Evolutionary conservation across 179 eudicot genomes (phyloP).

Genomic region (Heliamphora pulchella): DNA sequence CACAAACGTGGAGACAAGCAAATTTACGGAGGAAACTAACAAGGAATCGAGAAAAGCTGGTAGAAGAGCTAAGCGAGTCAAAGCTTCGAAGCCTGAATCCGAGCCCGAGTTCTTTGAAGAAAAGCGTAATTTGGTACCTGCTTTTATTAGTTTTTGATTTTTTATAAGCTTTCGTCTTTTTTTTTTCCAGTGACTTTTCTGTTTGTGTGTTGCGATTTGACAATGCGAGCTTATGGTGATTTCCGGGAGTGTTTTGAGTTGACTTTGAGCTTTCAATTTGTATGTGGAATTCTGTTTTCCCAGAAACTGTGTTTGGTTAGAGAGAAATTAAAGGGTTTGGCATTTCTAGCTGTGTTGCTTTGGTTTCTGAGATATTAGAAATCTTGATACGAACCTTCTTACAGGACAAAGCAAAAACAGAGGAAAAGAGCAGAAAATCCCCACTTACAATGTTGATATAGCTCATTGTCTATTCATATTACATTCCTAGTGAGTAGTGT

Average conservation of each 20-base stretch:
- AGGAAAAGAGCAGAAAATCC: too few species aligned
- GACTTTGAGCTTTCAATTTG: background rate
- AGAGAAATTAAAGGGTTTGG: too few species aligned
- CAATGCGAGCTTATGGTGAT: background rate
- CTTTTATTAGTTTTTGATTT: too few species aligned
- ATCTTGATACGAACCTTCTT: too few species aligned
- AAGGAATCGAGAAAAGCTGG: slow-evolving; percentile 16
- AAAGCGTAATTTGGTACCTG: slow-evolving; percentile 66
- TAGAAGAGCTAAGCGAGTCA: slow-evolving; percentile 33
- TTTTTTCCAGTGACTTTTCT: too few species aligned
- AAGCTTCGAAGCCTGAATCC: slow-evolving; percentile 30
- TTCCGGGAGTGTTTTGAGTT: background rate
- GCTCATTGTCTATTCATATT: too few species aligned
- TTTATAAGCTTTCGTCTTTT: background rate
- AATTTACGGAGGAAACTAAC: slow-evolving; percentile 9
- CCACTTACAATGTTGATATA: too few species aligned
- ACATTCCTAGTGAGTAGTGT: too few species aligned
- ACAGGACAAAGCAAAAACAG: too few species aligned
- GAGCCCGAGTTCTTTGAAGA: slow-evolving; percentile 69
- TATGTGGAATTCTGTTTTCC: background rate
- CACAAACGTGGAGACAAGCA: slow-evolving; percentile 4
- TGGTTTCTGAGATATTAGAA: too few species aligned
- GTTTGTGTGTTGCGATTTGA: background rate
- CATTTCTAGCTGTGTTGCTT: too few species aligned
- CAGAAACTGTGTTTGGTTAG: background rate